phyloP scores from a whole-genome alignment of 2,329 filamentous ascomycete species.

The Massarina eburnea region DNA sequence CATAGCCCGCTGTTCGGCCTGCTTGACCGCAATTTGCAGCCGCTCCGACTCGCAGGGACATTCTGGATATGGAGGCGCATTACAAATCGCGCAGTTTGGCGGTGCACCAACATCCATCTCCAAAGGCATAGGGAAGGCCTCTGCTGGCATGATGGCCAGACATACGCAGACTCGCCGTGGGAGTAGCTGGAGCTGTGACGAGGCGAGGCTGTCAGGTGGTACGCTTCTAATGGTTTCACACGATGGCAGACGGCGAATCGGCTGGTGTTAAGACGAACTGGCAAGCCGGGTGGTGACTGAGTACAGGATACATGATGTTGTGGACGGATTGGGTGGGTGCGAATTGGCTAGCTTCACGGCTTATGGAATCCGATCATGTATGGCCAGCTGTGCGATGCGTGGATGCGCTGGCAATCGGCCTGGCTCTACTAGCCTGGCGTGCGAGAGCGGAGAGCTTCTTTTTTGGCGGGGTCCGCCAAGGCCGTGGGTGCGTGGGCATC shows the following conservation, averaged over 20 bases:
- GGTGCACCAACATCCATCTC: conserved; percentile 38
- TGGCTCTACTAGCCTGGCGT: conserved; percentile 16
- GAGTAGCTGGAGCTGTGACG: conserved; percentile 6
- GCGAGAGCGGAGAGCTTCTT: conserved; percentile 2
- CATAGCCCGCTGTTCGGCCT: conserved; percentile 43
- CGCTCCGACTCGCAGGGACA: conserved; percentile 45
- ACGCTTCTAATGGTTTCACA: conserved; percentile 22
- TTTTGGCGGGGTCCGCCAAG: conserved; percentile 11
- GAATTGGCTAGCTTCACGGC: conserved; percentile 37
- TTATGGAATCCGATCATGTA: conserved; percentile 32
- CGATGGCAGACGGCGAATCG: conserved; percentile 17
- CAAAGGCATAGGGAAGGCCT: conserved; percentile 21
- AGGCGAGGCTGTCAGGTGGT: conserved; percentile 11
- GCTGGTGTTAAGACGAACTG: conserved; percentile 21
- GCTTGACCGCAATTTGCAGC: conserved; percentile 43
- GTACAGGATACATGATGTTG: conserved; percentile 42
- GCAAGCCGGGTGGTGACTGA: conserved; percentile 38
- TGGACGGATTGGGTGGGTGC: conserved; percentile 21
- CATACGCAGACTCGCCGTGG: conserved; percentile 5
- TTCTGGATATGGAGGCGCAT: conserved; percentile 42
- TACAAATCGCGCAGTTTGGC: conserved; percentile 46
- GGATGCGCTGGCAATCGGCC: conserved; percentile 39
- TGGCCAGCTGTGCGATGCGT: conserved; percentile 35
- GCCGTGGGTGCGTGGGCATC: conserved; percentile 3
- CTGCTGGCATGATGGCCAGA: conserved; percentile 30